These are phyloP conservation scores for Aspergillus persii DNA, from an alignment of 2,329 filamentous ascomycete genomes.

Conservation along the genomic window DNA sequence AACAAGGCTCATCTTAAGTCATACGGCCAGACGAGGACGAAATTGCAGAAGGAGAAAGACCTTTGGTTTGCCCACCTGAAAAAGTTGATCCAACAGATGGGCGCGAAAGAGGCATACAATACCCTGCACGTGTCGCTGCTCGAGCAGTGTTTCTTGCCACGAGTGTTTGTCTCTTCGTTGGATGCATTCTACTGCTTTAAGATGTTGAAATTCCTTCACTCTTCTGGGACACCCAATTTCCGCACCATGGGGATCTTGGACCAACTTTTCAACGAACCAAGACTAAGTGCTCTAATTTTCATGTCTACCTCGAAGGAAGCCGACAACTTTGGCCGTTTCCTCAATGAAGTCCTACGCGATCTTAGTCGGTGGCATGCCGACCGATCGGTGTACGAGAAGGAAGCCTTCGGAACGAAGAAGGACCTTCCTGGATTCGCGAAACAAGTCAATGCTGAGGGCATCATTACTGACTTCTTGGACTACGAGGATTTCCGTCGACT, in stretches of 20 bases:
- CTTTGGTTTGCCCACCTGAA: constrained; percentile 69
- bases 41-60: constrained; percentile 72
- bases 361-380: constrained; percentile 81
- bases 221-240: constrained; percentile 80
- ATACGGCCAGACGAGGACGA: constrained; percentile 64
- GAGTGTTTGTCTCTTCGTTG: constrained; percentile 75
- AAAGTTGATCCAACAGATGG: neutral
- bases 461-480: constrained; percentile 69
- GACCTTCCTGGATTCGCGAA: constrained; percentile 77
- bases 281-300: constrained; percentile 79
- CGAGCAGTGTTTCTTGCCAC: constrained; percentile 89
- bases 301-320: constrained; percentile 86
- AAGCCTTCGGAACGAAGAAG: constrained; percentile 67
- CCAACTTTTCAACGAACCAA: constrained; percentile 78
- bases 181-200: constrained; percentile 88
- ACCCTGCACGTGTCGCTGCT: constrained; percentile 72
- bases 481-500: constrained; percentile 84
- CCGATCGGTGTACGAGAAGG: constrained; percentile 73
- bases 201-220: constrained; percentile 84
- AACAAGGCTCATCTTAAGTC: constrained; percentile 67
- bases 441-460: constrained; percentile 67
- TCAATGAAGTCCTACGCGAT: constrained; percentile 78
- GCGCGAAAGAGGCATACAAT: constrained; percentile 56
- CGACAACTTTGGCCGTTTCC: constrained; percentile 87
- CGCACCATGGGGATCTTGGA: constrained; percentile 80